These are phyloP conservation scores for Lactifluus rugatus DNA, from an alignment of 768 basidiomycete species.

Conservation along the genomic window DNA sequence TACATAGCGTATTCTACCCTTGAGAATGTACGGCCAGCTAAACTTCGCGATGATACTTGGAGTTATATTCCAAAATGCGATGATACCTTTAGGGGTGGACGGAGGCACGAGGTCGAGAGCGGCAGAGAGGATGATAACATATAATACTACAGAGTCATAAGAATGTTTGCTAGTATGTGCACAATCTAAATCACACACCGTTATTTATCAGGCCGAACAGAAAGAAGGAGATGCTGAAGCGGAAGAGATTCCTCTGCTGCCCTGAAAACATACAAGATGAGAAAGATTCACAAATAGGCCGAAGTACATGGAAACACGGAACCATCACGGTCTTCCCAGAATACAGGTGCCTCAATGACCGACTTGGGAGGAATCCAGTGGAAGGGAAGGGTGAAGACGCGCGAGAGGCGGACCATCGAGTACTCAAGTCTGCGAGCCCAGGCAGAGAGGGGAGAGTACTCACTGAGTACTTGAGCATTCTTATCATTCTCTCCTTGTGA, in stretches of 20 bases:
- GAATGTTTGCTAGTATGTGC: background rate
- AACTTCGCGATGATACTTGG: conserved; percentile 82
- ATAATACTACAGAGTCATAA: conserved; percentile 49
- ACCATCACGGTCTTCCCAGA: background rate
- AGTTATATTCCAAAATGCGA: conserved; percentile 90
- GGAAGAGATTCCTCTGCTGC: conserved; percentile 23
- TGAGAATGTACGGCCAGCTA: conserved; percentile 85
- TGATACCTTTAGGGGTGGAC: conserved; percentile 87
- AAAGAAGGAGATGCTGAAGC: conserved; percentile 63
- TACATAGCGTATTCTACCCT: conserved; percentile 75
- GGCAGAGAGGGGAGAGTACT: background rate
- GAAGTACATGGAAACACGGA: too few species aligned
- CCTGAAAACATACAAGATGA: background rate
- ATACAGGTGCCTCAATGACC: too few species aligned
- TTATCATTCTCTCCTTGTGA: background rate
- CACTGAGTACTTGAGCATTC: background rate
- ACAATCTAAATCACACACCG: conserved; percentile 34
- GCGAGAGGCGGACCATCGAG: background rate
- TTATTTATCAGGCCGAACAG: conserved; percentile 91
- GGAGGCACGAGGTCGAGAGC: conserved; percentile 91
- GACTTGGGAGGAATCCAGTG: background rate
- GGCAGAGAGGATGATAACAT: conserved; percentile 94
- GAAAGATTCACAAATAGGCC: background rate
- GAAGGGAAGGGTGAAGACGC: background rate
- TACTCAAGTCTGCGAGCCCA: too few species aligned